A percentile compares a stretch with the other conserved stretches of the same genome.
phyloP scores from a whole-genome alignment of 1,284 basidiomycete species.

The Leccinum angustisporum region DNA sequence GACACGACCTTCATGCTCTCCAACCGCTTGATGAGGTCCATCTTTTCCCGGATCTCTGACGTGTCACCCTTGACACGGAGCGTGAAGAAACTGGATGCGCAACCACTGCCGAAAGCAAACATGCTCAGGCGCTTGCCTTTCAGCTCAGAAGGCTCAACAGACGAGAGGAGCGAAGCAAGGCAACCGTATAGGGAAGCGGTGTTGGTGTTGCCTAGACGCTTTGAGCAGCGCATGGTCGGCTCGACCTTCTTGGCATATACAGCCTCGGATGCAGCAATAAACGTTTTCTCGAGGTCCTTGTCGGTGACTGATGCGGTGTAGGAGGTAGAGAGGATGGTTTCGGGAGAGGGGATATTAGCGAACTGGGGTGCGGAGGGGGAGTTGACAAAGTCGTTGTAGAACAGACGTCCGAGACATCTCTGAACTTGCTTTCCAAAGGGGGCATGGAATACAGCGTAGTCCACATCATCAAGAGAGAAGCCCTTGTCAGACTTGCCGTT shows the following conservation, averaged over 20 bases:
- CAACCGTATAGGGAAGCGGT: conserved; percentile 96
- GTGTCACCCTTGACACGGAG: conserved; percentile 87
- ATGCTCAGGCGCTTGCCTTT: conserved; percentile 83
- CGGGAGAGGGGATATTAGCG: conserved; percentile 70
- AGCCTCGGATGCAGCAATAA: conserved; percentile 72
- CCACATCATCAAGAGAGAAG: conserved; percentile 79
- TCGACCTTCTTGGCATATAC: conserved; percentile 73
- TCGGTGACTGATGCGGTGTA: conserved; percentile 81
- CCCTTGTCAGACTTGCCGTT: conserved; percentile 33
- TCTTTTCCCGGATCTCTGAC: conserved; percentile 72
- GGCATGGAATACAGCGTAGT: conserved; percentile 91
- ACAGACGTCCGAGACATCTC: conserved; percentile 92
- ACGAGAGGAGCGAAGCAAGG: conserved; percentile 79
- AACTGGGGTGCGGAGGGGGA: conserved; percentile 76
- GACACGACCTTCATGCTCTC: conserved; percentile 89
- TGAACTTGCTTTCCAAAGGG: conserved; percentile 99
- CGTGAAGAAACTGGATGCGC: conserved; percentile 90
- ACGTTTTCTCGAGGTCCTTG: conserved; percentile 95
- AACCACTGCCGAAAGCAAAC: conserved; percentile 94
- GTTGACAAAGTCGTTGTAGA: conserved; percentile 90
- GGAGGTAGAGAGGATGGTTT: conserved; percentile 65
- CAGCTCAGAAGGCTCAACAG: conserved; percentile 66
- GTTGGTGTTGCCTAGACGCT: conserved; percentile 97
- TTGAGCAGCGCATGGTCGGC: conserved; percentile 80
- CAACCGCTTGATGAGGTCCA: conserved; percentile 79